These are phyloP conservation scores for Metschnikowia koreensis DNA, from an alignment of 805 yeast species.

Conservation along the genomic window DNA sequence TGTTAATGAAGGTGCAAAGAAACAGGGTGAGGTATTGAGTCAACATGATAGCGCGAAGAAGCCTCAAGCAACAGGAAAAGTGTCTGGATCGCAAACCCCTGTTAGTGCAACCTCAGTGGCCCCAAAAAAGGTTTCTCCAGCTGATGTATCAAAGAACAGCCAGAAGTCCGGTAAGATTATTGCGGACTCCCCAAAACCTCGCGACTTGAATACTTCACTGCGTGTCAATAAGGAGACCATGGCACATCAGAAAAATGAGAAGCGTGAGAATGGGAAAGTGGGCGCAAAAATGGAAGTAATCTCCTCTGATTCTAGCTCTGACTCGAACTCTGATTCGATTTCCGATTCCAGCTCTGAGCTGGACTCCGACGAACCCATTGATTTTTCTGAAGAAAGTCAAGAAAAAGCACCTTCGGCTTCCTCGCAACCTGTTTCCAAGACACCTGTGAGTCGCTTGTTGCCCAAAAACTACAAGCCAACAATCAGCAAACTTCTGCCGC, in stretches of 20 bases:
- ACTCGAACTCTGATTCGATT: slow-evolving; percentile 9
- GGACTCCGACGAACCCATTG: slow-evolving; percentile 1
- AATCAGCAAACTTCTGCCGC: neutral
- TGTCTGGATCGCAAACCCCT: neutral
- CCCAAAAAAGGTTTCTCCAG: neutral
- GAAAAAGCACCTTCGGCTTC: neutral
- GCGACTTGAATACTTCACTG: too few relatives aligned
- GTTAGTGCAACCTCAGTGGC: neutral
- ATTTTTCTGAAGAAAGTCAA: neutral
- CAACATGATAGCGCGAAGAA: neutral
- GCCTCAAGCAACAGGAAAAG: neutral
- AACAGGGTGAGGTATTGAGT: neutral
- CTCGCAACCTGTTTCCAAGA: neutral
- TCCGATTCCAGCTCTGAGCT: slow-evolving; percentile 10
- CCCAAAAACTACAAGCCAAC: slow-evolving; percentile 3
- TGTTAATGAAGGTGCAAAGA: too few relatives aligned
- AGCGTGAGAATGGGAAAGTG: too few relatives aligned
- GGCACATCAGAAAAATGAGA: too few relatives aligned
- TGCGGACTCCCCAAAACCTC: too few relatives aligned
- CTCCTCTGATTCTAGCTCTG: slow-evolving; percentile 1
- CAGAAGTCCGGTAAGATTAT: too few relatives aligned
- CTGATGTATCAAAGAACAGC: neutral
- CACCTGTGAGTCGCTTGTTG: slow-evolving; percentile 1
- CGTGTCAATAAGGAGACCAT: too few relatives aligned
- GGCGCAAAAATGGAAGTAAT: too few relatives aligned